Evolutionary conservation across 2,329 filamentous ascomycete species (phyloP).

Genomic region (Thelonectria blattea): DNA sequence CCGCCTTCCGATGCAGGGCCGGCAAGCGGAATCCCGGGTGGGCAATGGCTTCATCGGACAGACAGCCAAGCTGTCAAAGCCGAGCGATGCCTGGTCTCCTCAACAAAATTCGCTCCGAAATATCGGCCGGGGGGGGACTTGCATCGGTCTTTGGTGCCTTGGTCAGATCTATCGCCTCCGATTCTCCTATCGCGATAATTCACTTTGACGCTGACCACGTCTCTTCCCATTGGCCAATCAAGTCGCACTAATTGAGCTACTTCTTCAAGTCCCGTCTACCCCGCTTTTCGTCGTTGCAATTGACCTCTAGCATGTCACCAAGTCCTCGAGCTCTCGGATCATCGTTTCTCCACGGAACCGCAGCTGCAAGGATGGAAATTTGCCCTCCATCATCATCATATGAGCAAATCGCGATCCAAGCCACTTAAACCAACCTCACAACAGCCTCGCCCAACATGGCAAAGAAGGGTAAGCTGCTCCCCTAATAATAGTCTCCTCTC

Average conservation of each 20-base stretch:
- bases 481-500: neutral
- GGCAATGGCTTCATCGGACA: neutral
- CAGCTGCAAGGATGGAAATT: slow-evolving; percentile 34
- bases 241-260: neutral
- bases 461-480: slow-evolving; percentile 34
- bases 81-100: neutral
- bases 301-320: neutral
- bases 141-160: slow-evolving; percentile 5
- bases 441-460: slow-evolving; percentile 32
- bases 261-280: slow-evolving; percentile 1
- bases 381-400: slow-evolving; percentile 28
- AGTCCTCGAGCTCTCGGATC: slow-evolving; percentile 22
- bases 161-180: slow-evolving; percentile 1
- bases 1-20: slow-evolving; percentile 20
- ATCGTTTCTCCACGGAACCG: slow-evolving; percentile 30
- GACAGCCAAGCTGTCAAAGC: neutral
- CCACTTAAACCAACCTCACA: slow-evolving; percentile 20
- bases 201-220: slow-evolving; percentile 16
- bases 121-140: neutral
- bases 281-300: neutral
- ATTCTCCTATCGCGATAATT: slow-evolving; percentile 23
- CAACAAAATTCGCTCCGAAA: slow-evolving; percentile 13
- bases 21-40: slow-evolving; percentile 7
- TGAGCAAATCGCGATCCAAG: slow-evolving; percentile 23
- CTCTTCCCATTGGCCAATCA: slow-evolving; percentile 29